Evolutionary conservation across 495 filamentous ascomycete genomes (phyloP).

Genomic region (Aspergillus coremiiformis): DNA sequence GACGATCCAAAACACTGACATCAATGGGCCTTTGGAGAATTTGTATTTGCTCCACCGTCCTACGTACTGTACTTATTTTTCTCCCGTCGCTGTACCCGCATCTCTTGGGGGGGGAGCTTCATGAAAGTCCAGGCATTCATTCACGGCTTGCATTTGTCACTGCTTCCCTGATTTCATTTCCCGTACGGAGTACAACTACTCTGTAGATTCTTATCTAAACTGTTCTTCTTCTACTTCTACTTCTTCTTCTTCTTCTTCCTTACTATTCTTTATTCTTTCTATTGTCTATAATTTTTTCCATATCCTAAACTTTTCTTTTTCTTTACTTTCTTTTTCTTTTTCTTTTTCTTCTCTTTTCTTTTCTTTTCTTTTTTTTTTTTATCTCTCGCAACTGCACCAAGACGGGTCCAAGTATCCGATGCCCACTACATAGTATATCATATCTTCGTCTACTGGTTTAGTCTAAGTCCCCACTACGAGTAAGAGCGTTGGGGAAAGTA

Average conservation of each 20-base stretch:
- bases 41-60: constrained; percentile 1
- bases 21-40: not conserved
- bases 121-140: too few species aligned
- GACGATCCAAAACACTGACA: not conserved
- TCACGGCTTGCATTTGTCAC: too few species aligned
- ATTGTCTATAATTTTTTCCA: too few species aligned
- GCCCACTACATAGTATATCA: too few species aligned
- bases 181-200: constrained; percentile 10
- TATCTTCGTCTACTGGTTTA: not conserved
- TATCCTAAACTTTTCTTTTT: not conserved
- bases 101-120: too few species aligned
- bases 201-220: not conserved
- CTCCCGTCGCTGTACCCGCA: too few species aligned
- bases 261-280: too few species aligned
- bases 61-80: too few species aligned
- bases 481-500: not conserved
- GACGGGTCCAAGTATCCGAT: not conserved
- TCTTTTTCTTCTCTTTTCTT: not conserved
- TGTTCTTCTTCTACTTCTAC: not conserved
- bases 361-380: not conserved
- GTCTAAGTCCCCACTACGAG: not conserved
- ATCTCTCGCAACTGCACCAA: not conserved
- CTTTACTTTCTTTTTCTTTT: not conserved
- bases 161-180: constrained; percentile 3
- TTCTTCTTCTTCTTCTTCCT: not conserved